phyloP scores from a whole-genome alignment of 139 green algal genomes.

The Chlamydomonas eustigma region DNA sequence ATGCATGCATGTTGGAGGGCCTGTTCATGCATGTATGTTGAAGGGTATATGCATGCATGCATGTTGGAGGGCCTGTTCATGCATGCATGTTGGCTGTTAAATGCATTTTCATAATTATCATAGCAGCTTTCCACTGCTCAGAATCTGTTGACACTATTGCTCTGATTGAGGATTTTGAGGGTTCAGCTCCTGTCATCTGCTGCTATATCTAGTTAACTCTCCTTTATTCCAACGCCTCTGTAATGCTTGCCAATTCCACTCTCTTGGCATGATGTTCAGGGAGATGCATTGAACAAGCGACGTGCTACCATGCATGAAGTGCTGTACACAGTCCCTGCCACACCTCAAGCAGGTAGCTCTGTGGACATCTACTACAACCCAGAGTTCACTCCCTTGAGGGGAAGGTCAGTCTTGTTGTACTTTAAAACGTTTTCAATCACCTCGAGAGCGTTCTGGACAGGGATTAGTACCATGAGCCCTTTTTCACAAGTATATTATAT shows the following conservation, averaged over 20 bases:
- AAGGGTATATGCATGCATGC: background rate
- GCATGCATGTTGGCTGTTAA: too few species aligned
- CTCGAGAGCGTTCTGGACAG: too few species aligned
- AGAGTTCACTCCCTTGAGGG: slow-evolving; percentile 75
- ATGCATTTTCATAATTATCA: too few species aligned
- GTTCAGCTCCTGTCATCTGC: background rate
- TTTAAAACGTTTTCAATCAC: too few species aligned
- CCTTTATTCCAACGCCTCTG: background rate
- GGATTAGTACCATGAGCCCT: too few species aligned
- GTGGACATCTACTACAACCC: slow-evolving; percentile 77
- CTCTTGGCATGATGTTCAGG: slow-evolving; percentile 23
- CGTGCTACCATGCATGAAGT: slow-evolving; percentile 64
- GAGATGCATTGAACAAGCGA: slow-evolving; percentile 41
- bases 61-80: too few species aligned
- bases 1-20: too few species aligned
- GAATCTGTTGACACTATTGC: too few species aligned
- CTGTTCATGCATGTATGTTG: background rate
- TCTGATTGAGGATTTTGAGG: background rate
- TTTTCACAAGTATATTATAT: too few species aligned
- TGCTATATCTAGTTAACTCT: background rate
- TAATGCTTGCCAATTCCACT: background rate
- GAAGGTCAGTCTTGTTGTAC: too few species aligned
- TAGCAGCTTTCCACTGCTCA: too few species aligned
- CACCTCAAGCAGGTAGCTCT: background rate
- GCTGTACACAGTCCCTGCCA: slow-evolving; percentile 62